Percentiles rank a stretch among this genome's conserved stretches.
Evolutionary conservation across 176 grass and related monocot species (phyloP).

Genomic region (Cymbopogon citratus): DNA sequence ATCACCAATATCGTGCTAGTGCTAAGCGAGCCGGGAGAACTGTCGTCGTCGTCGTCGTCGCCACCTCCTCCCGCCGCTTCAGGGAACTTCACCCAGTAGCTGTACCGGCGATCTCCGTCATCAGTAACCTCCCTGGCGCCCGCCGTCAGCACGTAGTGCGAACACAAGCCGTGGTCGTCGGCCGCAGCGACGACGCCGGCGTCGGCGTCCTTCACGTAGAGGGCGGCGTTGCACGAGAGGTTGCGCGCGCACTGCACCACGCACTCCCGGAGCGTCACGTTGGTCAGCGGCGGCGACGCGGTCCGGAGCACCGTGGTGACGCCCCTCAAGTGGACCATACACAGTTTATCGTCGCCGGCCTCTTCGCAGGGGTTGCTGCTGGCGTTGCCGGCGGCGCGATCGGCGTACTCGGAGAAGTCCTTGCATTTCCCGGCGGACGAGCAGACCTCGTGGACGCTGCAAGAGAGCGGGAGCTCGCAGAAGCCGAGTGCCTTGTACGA

Average conservation of each 20-base stretch:
- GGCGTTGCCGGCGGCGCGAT: not conserved
- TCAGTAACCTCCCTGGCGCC: slow-evolving; percentile 25
- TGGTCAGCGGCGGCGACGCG: not conserved
- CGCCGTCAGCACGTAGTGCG: slow-evolving; percentile 23
- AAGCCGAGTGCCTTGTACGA: slow-evolving; percentile 29
- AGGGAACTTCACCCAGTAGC: slow-evolving; percentile 30
- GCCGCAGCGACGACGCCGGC: fast-evolving
- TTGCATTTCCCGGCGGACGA: slow-evolving; percentile 31
- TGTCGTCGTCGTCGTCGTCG: not conserved
- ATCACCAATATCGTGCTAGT: slow-evolving; percentile 19
- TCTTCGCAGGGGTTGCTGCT: not conserved
- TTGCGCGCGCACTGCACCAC: slow-evolving; percentile 11
- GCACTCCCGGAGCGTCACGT: slow-evolving; percentile 26
- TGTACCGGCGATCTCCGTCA: not conserved
- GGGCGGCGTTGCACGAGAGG: slow-evolving; percentile 30
- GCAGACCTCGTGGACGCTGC: slow-evolving; percentile 25
- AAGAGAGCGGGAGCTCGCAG: slow-evolving; percentile 39
- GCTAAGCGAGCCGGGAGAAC: not conserved
- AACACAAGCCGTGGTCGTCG: slow-evolving; percentile 8
- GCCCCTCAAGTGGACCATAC: slow-evolving; percentile 29
- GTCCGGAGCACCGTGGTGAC: slow-evolving; percentile 31
- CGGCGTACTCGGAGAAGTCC: slow-evolving; percentile 19
- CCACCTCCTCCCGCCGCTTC: not conserved
- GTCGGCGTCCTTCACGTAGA: not conserved
- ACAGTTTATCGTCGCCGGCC: not conserved